Evolutionary conservation across 306 rosid species (phyloP).

Genomic region (Adenanthera pavonina): DNA sequence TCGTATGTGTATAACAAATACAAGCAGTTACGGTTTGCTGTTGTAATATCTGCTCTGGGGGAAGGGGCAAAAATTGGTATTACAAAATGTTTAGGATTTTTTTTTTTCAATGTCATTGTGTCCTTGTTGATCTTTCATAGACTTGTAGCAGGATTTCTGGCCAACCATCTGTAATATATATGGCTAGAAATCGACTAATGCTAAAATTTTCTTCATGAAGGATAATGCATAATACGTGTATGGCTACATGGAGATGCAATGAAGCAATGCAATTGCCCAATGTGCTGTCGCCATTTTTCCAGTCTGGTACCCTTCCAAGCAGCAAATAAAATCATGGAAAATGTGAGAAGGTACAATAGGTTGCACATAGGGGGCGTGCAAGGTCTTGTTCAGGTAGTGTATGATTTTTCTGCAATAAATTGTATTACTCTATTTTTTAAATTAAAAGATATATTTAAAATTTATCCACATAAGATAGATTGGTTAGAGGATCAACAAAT

Average conservation of each 20-base stretch:
- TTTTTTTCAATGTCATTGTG: background rate
- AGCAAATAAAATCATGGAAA: constrained; percentile 27
- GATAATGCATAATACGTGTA: constrained; percentile 32
- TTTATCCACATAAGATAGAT: background rate
- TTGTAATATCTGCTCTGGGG: background rate
- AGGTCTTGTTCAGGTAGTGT: constrained; percentile 29
- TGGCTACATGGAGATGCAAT: constrained; percentile 35
- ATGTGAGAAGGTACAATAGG: constrained; percentile 37
- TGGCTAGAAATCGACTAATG: constrained; percentile 9
- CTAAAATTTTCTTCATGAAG: background rate
- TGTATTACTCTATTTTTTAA: background rate
- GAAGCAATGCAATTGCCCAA: constrained; percentile 33
- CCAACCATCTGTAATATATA: background rate
- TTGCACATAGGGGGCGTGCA: constrained; percentile 31
- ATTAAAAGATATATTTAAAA: no score
- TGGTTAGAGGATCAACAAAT: background rate
- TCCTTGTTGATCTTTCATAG: background rate
- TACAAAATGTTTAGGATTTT: background rate
- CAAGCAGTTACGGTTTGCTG: background rate
- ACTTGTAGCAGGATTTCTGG: background rate
- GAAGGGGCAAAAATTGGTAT: background rate
- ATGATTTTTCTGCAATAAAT: no score
- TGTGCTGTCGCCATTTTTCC: constrained; percentile 24
- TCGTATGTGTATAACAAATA: background rate
- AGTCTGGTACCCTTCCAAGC: constrained; percentile 27